A percentile compares a stretch with the other conserved stretches of the same genome.
phyloP scores from a whole-genome alignment of 768 basidiomycete species.

The Amanita muscaria region DNA sequence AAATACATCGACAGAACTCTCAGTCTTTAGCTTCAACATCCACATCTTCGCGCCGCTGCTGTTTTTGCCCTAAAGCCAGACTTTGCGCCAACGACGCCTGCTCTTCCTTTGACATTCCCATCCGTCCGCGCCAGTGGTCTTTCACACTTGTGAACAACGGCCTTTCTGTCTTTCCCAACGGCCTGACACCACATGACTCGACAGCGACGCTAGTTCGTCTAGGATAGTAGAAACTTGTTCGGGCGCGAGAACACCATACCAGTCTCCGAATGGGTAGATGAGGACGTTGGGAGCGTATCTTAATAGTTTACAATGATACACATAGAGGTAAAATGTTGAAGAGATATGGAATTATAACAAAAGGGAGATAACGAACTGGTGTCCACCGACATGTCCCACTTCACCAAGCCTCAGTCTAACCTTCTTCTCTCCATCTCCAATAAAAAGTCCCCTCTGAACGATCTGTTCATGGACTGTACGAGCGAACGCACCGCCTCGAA shows the following conservation, averaged over 20 bases:
- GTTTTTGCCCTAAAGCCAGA: no score
- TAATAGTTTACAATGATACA: neutral
- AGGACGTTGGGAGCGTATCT: slow-evolving; percentile 67
- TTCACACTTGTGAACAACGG: neutral
- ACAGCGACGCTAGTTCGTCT: neutral
- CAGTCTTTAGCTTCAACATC: no score
- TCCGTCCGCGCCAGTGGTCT: slow-evolving; percentile 5
- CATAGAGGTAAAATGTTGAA: neutral
- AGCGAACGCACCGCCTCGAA: slow-evolving; percentile 50
- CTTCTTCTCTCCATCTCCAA: slow-evolving; percentile 12
- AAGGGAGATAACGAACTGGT: slow-evolving; percentile 47
- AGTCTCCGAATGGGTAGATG: slow-evolving; percentile 65
- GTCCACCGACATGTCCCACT: slow-evolving; percentile 76
- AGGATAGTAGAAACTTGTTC: neutral
- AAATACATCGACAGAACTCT: no score
- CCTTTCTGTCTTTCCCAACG: neutral
- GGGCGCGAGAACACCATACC: slow-evolving; percentile 32
- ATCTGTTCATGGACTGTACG: slow-evolving; percentile 47
- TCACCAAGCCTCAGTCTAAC: slow-evolving; percentile 44
- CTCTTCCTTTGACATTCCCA: slow-evolving; percentile 3
- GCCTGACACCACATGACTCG: neutral
- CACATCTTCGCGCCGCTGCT: no score
- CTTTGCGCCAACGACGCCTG: slow-evolving; percentile 1
- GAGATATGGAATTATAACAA: neutral
- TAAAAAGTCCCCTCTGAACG: slow-evolving; percentile 21